Evolutionary conservation across 495 filamentous ascomycete species (phyloP).

Genomic region (Bryoglossum gracile): DNA sequence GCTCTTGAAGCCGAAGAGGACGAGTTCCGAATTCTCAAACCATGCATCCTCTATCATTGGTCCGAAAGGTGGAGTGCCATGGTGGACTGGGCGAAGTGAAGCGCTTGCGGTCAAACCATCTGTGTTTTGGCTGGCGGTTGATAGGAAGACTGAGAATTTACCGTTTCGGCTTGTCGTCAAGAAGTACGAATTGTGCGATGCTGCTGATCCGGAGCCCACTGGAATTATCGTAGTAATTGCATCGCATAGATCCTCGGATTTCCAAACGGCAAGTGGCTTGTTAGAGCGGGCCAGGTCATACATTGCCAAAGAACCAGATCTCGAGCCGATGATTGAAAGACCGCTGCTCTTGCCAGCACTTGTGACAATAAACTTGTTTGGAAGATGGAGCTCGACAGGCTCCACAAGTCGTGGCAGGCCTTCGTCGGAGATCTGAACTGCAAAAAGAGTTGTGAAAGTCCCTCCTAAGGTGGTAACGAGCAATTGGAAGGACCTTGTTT

Average conservation of each 20-base stretch:
- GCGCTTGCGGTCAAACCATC: background rate
- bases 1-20: constrained; percentile 74
- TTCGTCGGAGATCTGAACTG: constrained; percentile 17
- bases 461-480: constrained; percentile 21
- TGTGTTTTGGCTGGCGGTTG: constrained; percentile 8
- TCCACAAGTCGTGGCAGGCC: background rate
- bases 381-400: background rate
- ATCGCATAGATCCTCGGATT: constrained; percentile 42
- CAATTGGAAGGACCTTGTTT: constrained; percentile 4
- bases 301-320: constrained; percentile 51
- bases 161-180: constrained; percentile 72
- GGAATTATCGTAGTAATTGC: constrained; percentile 59
- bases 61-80: constrained; percentile 46
- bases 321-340: constrained; percentile 59
- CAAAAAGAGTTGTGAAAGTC: constrained; percentile 18
- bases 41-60: constrained; percentile 62
- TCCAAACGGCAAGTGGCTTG: constrained; percentile 3
- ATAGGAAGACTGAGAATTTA: constrained; percentile 52
- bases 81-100: constrained; percentile 14
- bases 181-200: constrained; percentile 33
- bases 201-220: constrained; percentile 25
- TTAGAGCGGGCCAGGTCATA: constrained; percentile 32
- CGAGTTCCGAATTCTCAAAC: constrained; percentile 45
- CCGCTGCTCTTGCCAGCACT: constrained; percentile 14
- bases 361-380: constrained; percentile 21